Evolutionary conservation across 2,329 filamentous ascomycete species (phyloP), one percentile per base, ranked within the genome.

Genomic region (Trichoderma cornu-damae): DNA sequence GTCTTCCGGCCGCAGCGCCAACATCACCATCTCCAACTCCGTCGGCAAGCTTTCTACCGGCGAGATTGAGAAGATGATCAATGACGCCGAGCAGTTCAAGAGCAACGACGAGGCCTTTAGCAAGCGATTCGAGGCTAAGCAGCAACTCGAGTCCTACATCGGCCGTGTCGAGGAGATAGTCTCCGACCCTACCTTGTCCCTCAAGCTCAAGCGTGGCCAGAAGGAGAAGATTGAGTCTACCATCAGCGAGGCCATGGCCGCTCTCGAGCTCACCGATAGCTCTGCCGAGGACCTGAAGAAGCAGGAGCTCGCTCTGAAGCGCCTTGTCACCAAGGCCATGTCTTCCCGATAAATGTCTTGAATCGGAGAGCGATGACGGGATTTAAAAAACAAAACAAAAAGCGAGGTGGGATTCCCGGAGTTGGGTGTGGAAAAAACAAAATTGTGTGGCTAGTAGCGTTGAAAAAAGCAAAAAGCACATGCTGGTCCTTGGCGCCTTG

Each of bases 11-110:
- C 92, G 94, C 75, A 94, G 84, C 72, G 94, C 94, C 78, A 99
- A 99, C 86, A 99, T 99, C 77, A 99, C 94, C 74, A 99, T 99
- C 79, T 90, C 90, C 78, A 99, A 99, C 86, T 96, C 94, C 60
- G 93, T 99, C 70, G 94, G 94, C 76, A 99, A 99, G 84, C 90
- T 99, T 66, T 96, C 91, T 62, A 89, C 87, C 54, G 78, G 79
- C 62, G 94, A 99, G 80, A 99, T 99, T 65, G 94, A 99, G 83
- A 91, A 85, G 81, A 97, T 97, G 93, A 90, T 99, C 75, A 88
- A 80, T 75, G 89, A 99, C 68, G 94, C 94, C 70, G 91, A 93
- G 81, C 95, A 96, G 79, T 99, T 96, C 89, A 99, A 99, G 90
- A 84, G 80, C 78, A 92, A 85, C 77, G 94, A 99, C 68, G 93